These are phyloP conservation scores for Populus euphratica DNA, from an alignment of 345 rosid species.

Conservation along the genomic window DNA sequence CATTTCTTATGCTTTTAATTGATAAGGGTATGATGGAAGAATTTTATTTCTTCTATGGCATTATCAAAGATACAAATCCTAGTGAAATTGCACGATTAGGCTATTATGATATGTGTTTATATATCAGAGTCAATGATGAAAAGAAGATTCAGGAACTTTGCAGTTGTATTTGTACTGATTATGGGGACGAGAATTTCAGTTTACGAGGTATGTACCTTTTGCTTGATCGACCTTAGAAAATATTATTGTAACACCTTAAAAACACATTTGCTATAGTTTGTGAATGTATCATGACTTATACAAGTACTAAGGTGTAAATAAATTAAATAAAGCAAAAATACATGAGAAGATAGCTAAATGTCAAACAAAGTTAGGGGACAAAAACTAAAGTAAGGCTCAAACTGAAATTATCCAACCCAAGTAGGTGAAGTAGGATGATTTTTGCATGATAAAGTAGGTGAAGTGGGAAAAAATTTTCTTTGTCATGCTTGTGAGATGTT, in stretches of 20 bases:
- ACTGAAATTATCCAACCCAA: too few species aligned
- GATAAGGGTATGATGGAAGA: constrained; percentile 64
- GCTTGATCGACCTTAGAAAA: neutral
- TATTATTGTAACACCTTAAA: neutral
- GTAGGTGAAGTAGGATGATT: too few species aligned
- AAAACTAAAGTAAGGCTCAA: too few species aligned
- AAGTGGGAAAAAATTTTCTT: too few species aligned
- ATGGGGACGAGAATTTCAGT: constrained; percentile 21
- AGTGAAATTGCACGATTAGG: constrained; percentile 47
- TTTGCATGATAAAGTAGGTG: too few species aligned
- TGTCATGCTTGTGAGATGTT: too few species aligned
- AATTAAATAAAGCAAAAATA: too few species aligned
- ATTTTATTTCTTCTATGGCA: constrained; percentile 38
- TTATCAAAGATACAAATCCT: constrained; percentile 39
- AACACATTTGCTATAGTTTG: too few species aligned
- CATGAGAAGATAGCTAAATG: too few species aligned
- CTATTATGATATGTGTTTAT: constrained; percentile 83
- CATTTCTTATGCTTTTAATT: constrained; percentile 59
- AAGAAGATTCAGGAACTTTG: constrained; percentile 61
- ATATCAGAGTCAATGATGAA: constrained; percentile 42
- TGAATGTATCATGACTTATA: too few species aligned
- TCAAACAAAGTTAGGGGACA: too few species aligned
- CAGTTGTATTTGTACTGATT: constrained; percentile 22
- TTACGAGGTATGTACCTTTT: constrained; percentile 44
- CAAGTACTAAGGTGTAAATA: too few species aligned